Evolutionary conservation across 805 yeast genomes (phyloP).

Genomic region (Myxozyma geophila): DNA sequence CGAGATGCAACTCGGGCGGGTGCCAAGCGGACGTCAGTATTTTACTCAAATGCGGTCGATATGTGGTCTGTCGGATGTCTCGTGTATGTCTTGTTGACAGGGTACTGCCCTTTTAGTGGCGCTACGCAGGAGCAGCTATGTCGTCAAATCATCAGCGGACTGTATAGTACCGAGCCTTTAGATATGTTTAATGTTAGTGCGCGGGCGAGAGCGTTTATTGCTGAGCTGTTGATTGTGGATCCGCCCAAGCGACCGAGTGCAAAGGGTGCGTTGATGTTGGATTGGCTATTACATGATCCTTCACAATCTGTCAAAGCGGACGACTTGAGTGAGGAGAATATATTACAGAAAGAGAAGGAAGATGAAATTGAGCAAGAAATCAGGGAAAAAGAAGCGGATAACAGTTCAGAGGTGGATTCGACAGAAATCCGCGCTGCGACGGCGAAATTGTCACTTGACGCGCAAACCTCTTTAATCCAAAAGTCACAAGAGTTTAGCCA

Average conservation of each 20-base stretch:
- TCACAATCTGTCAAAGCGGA: too few relatives aligned
- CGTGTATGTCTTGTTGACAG: slow-evolving; percentile 86
- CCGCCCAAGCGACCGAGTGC: slow-evolving; percentile 78
- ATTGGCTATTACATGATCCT: slow-evolving; percentile 63
- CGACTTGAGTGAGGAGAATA: too few relatives aligned
- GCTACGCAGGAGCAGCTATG: slow-evolving; percentile 85
- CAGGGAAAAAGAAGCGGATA: slow-evolving; percentile 41
- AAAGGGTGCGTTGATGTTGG: slow-evolving; percentile 71
- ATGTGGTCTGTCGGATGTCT: slow-evolving; percentile 98
- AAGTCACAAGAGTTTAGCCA: not conserved
- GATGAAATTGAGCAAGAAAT: not conserved
- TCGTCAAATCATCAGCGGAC: slow-evolving; percentile 73
- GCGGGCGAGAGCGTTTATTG: slow-evolving; percentile 74
- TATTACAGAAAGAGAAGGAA: not conserved
- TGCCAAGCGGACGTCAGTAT: slow-evolving; percentile 39
- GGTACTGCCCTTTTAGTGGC: slow-evolving; percentile 94
- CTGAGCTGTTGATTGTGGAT: slow-evolving; percentile 72
- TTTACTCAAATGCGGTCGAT: slow-evolving; percentile 85
- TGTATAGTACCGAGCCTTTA: slow-evolving; percentile 68
- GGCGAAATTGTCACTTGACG: slow-evolving; percentile 5
- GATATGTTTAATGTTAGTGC: slow-evolving; percentile 66
- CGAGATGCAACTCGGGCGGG: slow-evolving; percentile 40
- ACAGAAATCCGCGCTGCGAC: slow-evolving; percentile 11
- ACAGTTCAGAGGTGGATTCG: slow-evolving; percentile 1
- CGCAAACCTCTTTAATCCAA: slow-evolving; percentile 1